Conservation (phyloP, 192 early-diverging fungal species). For the Irineochytrium annulatum region DNA sequence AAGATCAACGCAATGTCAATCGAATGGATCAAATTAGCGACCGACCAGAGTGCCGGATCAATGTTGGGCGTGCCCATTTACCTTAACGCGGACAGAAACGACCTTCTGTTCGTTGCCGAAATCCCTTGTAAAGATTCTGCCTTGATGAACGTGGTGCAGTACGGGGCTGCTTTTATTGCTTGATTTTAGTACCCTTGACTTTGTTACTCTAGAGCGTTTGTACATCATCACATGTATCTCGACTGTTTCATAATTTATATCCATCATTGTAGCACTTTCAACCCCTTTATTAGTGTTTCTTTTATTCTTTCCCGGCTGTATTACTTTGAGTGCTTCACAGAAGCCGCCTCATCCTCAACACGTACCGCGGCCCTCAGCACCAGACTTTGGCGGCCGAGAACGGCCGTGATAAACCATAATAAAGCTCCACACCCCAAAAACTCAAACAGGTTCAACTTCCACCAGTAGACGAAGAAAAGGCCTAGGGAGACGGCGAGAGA, state of each 20-base stretch:
- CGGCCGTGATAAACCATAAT: neutral
- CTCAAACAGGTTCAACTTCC: neutral
- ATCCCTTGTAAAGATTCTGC: constrained; percentile 17
- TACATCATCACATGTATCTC: too few species aligned
- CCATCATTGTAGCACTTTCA: too few species aligned
- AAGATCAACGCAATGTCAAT: constrained; percentile 15
- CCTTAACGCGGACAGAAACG: constrained; percentile 48
- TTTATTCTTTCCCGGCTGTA: too few species aligned
- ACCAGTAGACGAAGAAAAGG: neutral
- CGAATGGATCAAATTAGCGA: constrained; percentile 22
- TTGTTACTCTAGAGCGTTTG: too few species aligned
- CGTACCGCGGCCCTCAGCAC: neutral
- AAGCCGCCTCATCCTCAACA: neutral
- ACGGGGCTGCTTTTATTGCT: constrained; percentile 35
- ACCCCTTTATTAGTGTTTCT: too few species aligned
- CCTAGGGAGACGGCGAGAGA: neutral
- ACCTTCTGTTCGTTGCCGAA: constrained; percentile 43
- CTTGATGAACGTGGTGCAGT: constrained; percentile 34
- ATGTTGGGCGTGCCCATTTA: constrained; percentile 42
- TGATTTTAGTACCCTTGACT: too few species aligned
- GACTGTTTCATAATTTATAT: too few species aligned
- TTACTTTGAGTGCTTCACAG: neutral
- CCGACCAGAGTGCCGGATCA: neutral
- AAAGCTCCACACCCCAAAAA: neutral
- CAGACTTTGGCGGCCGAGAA: neutral